phyloP scores from a whole-genome alignment of 805 yeast genomes.

The Vanderwaltozyma verrucispora region DNA sequence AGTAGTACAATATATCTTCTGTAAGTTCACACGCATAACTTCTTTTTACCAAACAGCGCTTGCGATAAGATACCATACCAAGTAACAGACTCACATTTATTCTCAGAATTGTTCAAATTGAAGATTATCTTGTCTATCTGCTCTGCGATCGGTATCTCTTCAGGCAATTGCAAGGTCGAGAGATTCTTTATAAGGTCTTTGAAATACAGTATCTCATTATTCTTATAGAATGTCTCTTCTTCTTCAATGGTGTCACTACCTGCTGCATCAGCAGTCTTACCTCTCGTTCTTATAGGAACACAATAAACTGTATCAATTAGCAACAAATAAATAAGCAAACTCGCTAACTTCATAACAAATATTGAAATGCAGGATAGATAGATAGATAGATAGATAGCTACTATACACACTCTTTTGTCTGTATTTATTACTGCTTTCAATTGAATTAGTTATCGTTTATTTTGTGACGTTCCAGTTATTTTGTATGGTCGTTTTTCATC shows the following conservation, averaged over 20 bases:
- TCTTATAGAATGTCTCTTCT: no score
- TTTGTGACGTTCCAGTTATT: no score
- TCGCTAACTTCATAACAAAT: not conserved
- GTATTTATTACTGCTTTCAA: no score
- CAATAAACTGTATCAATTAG: not conserved
- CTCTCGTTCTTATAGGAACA: not conserved
- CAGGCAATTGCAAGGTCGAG: conserved; percentile 3
- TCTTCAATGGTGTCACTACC: not conserved
- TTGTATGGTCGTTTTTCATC: no score
- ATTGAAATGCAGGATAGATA: no score
- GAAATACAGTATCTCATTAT: not conserved
- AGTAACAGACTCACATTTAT: conserved; percentile 38
- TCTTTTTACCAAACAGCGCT: conserved; percentile 39
- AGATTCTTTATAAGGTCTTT: conserved; percentile 1
- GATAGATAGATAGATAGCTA: no score
- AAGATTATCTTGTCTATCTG: conserved; percentile 4
- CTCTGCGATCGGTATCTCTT: conserved; percentile 2
- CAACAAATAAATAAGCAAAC: not conserved
- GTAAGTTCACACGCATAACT: conserved; percentile 19
- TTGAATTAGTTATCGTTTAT: no score
- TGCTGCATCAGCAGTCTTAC: not conserved
- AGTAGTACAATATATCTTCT: no score
- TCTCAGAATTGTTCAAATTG: conserved; percentile 3
- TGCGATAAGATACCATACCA: conserved; percentile 44
- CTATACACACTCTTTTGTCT: no score